Evolutionary conservation across 2,329 filamentous ascomycete species (phyloP).

Genomic region (Fonsecaea nubica): DNA sequence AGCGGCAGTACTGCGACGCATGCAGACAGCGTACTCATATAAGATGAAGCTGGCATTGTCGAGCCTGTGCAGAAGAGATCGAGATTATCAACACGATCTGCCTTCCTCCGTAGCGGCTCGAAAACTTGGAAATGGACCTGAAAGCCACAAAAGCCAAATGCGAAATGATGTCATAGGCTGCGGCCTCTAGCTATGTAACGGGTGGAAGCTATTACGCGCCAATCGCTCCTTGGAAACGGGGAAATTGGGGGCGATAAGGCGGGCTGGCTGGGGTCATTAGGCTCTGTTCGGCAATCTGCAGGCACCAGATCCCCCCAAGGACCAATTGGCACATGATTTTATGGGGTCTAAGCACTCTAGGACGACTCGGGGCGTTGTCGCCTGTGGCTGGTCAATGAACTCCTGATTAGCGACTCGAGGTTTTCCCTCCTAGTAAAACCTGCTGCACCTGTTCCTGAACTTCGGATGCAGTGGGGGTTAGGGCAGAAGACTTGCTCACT

Average conservation of each 20-base stretch:
- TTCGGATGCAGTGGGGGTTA: constrained; percentile 84
- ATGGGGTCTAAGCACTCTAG: too few species aligned
- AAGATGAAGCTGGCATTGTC: constrained; percentile 15
- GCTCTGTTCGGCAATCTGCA: not conserved
- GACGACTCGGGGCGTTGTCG: too few species aligned
- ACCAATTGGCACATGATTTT: too few species aligned
- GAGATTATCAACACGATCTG: constrained; percentile 5
- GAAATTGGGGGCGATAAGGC: constrained; percentile 3
- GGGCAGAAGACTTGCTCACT: constrained; percentile 82
- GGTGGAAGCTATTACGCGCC: not conserved
- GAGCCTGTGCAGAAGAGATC: constrained; percentile 4
- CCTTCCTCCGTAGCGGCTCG: not conserved
- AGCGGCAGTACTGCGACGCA: constrained; percentile 16
- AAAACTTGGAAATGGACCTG: constrained; percentile 18
- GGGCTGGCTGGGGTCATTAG: not conserved
- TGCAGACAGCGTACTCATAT: constrained; percentile 9
- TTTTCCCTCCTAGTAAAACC: constrained; percentile 95
- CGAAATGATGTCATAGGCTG: constrained; percentile 10
- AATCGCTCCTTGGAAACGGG: not conserved
- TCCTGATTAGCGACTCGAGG: constrained; percentile 49
- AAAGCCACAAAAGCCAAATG: constrained; percentile 6
- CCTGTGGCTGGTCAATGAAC: too few species aligned
- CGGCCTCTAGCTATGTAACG: not conserved
- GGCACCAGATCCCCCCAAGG: not conserved
- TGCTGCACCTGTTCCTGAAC: constrained; percentile 67